Evolutionary conservation across 495 filamentous ascomycete genomes (phyloP), one percentile per base, ranked within the genome.

Genomic region (Bombardia bombarda): DNA sequence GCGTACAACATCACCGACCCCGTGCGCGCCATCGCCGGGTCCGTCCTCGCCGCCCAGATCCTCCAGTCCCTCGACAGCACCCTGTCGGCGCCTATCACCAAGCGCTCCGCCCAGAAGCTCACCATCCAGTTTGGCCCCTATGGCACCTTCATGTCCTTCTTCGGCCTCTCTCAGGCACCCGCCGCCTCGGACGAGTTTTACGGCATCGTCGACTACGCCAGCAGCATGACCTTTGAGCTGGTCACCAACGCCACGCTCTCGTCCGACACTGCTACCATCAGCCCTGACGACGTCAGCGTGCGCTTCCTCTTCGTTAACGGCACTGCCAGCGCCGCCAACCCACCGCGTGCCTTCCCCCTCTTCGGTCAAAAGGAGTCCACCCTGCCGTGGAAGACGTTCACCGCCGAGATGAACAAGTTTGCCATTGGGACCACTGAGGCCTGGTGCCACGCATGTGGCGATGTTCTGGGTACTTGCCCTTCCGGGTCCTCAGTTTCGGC

Each of bases 261-360:
- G 47, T 57, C 83, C 72, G 5, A 83, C 0, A 49, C 57, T 6
- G 10, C 30, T 9, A 26, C 46, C 22, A 17, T 43, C 18, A 32
- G 22, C 12, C 38, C 51, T 8, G 63, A 73, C 16, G 70, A 86
- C 32, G 69, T 90, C 28, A 77, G 69, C 46, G 82, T 94, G 22
- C 78, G 87, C 30, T 88, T 90, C 65, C 62, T 85, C 9, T 78
- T 90, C 60, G 74, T 78, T 51, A 93, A 93, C 57, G 84, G 83
- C 32, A 84, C 84, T 12, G 72, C 73, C n/a, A 61, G 69, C 16
- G 62, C 58, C 21, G 45, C 48, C 6, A 53, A 54, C 39, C 57
- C 67, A 19, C 74, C 83, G 6, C 48, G 41, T 2, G 53, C 68
- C 3, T 90, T 77, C 60, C 79, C 84, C 3, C 70, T 93, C 3